Evolutionary conservation across 768 basidiomycete species (phyloP).

Genomic region (Podaxis sp.): DNA sequence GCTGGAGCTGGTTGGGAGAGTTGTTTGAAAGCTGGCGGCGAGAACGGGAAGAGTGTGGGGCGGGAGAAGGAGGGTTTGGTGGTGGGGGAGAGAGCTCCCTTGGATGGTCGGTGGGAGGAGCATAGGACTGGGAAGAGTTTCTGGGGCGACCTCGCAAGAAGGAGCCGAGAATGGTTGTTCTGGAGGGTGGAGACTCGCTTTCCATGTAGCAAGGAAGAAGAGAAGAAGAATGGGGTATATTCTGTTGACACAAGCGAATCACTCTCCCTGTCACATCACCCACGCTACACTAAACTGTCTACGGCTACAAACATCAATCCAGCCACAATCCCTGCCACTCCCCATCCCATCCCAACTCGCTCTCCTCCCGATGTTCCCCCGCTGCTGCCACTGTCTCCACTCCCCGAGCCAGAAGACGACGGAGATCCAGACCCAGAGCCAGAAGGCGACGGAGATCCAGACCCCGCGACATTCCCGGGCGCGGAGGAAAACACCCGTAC

Average conservation of each 20-base stretch:
- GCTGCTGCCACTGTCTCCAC: not conserved
- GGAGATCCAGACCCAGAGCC: not conserved
- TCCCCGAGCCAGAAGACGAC: not conserved
- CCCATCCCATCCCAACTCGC: not conserved
- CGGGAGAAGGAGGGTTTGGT: conserved; percentile 34
- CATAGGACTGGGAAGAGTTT: conserved; percentile 58
- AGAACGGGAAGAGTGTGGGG: conserved; percentile 7
- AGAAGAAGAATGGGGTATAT: not conserved
- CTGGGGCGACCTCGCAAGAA: conserved; percentile 70
- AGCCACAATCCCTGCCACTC: not conserved
- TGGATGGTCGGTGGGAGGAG: conserved; percentile 17
- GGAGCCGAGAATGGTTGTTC: conserved; percentile 69
- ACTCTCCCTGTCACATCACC: conserved; percentile 5
- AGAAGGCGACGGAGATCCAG: not conserved
- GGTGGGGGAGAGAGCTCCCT: conserved; percentile 46
- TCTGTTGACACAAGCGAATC: conserved; percentile 16
- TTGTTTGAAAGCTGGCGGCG: not conserved
- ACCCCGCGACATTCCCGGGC: not conserved
- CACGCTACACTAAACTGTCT: not conserved
- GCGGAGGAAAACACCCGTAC: conserved; percentile 11
- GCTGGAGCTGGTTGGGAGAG: conserved; percentile 24
- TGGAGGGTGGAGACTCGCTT: conserved; percentile 40
- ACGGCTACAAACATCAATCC: not conserved
- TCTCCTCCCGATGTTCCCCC: not conserved
- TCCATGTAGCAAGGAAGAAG: conserved; percentile 21